phyloP scores from a whole-genome alignment of 805 yeast genomes.

The Henningerozyma blattae region DNA sequence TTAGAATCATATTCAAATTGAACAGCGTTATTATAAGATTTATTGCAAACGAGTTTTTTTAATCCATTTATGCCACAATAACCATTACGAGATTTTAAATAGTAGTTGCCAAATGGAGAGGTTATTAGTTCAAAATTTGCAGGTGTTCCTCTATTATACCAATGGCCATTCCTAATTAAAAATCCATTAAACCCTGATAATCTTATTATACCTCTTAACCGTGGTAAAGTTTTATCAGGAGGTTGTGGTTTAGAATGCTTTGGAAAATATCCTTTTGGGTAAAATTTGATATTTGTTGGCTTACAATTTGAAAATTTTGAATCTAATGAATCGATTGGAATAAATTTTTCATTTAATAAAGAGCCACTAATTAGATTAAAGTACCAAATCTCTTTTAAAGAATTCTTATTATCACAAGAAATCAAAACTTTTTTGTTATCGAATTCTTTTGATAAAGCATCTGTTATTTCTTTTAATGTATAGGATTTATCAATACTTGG shows the following conservation, averaged over 20 bases:
- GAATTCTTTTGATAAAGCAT: conserved; percentile 38
- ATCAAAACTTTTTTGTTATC: conserved; percentile 44
- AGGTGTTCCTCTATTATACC: conserved; percentile 75
- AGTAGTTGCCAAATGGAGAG: conserved; percentile 63
- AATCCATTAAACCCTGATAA: conserved; percentile 33
- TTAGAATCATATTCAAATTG: conserved; percentile 47
- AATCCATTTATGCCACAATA: conserved; percentile 42
- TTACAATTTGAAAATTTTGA: conserved; percentile 51
- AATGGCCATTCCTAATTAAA: conserved; percentile 72
- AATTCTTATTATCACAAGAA: conserved; percentile 43
- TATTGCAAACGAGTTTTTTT: conserved; percentile 25
- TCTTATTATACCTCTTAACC: conserved; percentile 20
- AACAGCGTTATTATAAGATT: conserved; percentile 26
- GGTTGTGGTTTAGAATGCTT: background rate
- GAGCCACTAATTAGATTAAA: conserved; percentile 67
- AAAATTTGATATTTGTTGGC: conserved; percentile 49
- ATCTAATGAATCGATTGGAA: conserved; percentile 44
- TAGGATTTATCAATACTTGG: conserved; percentile 53
- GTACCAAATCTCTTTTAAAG: conserved; percentile 53
- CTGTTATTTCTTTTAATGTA: conserved; percentile 40
- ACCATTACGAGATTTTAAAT: conserved; percentile 60
- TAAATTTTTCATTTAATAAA: conserved; percentile 50
- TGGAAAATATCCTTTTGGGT: conserved; percentile 48
- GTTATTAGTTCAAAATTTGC: conserved; percentile 55
- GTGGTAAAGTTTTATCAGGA: conserved; percentile 9